Evolutionary conservation across 1,284 basidiomycete species (phyloP).

Genomic region (Tilletiaria anomala): DNA sequence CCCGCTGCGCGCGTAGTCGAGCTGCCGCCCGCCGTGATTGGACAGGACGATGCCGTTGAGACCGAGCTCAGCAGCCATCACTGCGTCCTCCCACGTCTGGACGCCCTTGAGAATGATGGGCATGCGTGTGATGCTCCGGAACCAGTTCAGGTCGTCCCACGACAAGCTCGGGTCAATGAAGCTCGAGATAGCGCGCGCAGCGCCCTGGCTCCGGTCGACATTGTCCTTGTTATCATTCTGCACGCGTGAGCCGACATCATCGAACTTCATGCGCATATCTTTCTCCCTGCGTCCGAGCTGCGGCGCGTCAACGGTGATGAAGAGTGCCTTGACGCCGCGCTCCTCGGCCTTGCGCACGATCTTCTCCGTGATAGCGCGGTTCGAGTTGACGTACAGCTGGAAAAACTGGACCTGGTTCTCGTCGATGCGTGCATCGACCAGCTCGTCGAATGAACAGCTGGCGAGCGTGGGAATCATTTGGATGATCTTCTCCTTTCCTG

Average conservation of each 20-base stretch:
- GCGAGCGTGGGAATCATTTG: conserved; percentile 53
- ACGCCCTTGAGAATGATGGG: conserved; percentile 65
- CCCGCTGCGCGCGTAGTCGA: conserved; percentile 79
- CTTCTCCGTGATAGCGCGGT: conserved; percentile 62
- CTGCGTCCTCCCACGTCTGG: conserved; percentile 43
- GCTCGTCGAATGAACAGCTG: conserved; percentile 76
- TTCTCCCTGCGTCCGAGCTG: conserved; percentile 74
- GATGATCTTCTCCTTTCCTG: conserved; percentile 61
- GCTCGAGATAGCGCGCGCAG: conserved; percentile 82
- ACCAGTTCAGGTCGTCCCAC: conserved; percentile 77
- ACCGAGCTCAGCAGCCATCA: conserved; percentile 70
- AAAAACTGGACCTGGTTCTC: conserved; percentile 12
- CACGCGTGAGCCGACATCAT: conserved; percentile 47
- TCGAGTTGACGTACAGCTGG: conserved; percentile 60
- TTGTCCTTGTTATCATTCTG: conserved; percentile 42
- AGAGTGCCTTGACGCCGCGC: conserved; percentile 65
- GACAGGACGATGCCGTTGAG: conserved; percentile 54
- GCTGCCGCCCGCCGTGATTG: conserved; percentile 73
- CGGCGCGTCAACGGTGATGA: conserved; percentile 85
- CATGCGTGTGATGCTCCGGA: conserved; percentile 65
- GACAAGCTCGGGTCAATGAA: conserved; percentile 87
- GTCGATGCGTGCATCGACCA: conserved; percentile 48
- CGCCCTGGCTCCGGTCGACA: conserved; percentile 73
- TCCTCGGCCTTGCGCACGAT: conserved; percentile 70
- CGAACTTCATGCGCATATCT: conserved; percentile 89